Conservation (phyloP, 768 basidiomycete genomes). For the Pleurotus citrinopileatus region DNA sequence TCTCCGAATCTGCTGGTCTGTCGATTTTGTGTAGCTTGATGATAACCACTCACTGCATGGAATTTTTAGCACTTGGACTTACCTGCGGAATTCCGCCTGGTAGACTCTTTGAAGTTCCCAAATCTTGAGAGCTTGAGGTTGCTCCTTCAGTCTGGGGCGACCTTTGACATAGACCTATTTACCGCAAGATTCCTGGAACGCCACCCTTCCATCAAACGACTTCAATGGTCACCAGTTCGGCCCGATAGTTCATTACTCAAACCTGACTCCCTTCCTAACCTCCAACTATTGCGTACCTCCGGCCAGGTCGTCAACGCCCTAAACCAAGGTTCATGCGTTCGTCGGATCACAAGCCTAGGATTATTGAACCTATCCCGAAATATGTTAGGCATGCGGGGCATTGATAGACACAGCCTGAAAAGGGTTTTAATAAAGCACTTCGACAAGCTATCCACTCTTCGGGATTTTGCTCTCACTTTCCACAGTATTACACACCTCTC, state of each 20-base stretch:
- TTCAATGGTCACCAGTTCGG: conserved; percentile 40
- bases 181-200: conserved; percentile 37
- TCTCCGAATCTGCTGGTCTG: conserved; percentile 27
- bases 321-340: conserved; percentile 11
- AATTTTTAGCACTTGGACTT: conserved; percentile 37
- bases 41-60: background rate
- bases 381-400: conserved; percentile 6
- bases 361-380: conserved; percentile 13
- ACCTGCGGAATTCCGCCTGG: conserved; percentile 41
- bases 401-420: background rate
- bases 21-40: background rate
- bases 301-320: conserved; percentile 31
- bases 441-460: conserved; percentile 5
- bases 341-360: conserved; percentile 3
- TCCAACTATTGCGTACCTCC: conserved; percentile 35
- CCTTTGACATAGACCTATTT: conserved; percentile 29
- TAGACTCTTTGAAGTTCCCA: conserved; percentile 36
- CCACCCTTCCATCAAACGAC: conserved; percentile 44
- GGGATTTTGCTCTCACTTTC: conserved; percentile 30
- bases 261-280: conserved; percentile 35
- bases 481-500: conserved; percentile 38
- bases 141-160: conserved; percentile 37
- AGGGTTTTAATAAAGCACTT: background rate
- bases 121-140: conserved; percentile 38
- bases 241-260: conserved; percentile 22